Evolutionary conservation across 345 rosid species (phyloP).

Genomic region (Orychophragmus violaceus): DNA sequence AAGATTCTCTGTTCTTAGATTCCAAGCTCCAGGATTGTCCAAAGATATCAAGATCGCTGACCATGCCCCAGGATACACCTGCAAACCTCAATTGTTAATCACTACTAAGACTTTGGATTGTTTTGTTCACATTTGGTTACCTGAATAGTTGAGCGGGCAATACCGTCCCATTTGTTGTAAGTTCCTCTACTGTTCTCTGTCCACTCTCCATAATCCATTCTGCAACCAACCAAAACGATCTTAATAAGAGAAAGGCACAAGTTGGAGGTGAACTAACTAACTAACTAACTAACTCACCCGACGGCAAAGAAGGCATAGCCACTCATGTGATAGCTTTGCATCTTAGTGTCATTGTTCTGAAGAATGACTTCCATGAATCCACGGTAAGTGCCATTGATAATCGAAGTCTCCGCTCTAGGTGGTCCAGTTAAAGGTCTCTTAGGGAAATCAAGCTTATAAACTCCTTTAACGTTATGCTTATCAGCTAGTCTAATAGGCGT

Average conservation of each 20-base stretch:
- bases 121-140: too few species aligned
- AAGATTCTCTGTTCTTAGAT: conserved; percentile 90
- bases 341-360: conserved; percentile 93
- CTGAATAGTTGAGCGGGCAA: conserved; percentile 87
- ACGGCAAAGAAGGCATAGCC: conserved; percentile 95
- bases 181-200: conserved; percentile 94
- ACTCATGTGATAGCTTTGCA: conserved; percentile 86
- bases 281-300: conserved; percentile 46
- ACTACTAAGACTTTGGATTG: too few species aligned
- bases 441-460: conserved; percentile 90
- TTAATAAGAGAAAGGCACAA: not conserved
- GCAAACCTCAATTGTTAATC: too few species aligned
- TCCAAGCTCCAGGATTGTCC: conserved; percentile 97
- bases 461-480: conserved; percentile 70
- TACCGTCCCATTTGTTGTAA: conserved; percentile 98
- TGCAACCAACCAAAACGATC: conserved; percentile 22
- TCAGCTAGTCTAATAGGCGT: conserved; percentile 96
- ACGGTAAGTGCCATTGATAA: conserved; percentile 86
- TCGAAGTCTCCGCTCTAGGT: conserved; percentile 62
- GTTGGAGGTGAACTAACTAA: not conserved
- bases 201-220: conserved; percentile 99
- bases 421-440: conserved; percentile 66
- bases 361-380: conserved; percentile 95
- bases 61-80: conserved; percentile 99
- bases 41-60: conserved; percentile 82